Evolutionary conservation across 1,284 basidiomycete species (phyloP), one percentile per base, ranked within the genome.

Genomic region (Volvariella volvacea): DNA sequence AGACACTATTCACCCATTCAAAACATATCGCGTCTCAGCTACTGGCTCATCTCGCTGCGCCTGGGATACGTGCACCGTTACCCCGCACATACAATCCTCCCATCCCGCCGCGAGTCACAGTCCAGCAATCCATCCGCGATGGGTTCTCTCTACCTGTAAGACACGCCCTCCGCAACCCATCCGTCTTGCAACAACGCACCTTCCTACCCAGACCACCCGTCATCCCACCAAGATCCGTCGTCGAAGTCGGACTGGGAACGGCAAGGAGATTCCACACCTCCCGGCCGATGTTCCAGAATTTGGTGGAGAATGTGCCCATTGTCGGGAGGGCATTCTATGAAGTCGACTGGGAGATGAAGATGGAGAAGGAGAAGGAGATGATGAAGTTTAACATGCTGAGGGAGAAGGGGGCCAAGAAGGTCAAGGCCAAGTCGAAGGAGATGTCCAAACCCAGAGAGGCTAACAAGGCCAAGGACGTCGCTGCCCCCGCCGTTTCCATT

Each of bases 271-370:
- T 89, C 61, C 78, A 76, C 21, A 76, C 80, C 3, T 72, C 69
- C 4, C 74, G 83, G 1, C 82, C 85, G 2, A 71, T 88, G 43
- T 88, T 89, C 69, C 80, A 87, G 59, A 79, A 82, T 55, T 59
- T 89, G 21, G 76, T 76, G 1, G 76, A 89, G 58, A 89, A 89
- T 56, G 78, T 87, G 1, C 86, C 86, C 4, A 63, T 89, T 16
- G 70, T 76, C 0, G 76, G 72, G 8, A 74, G 86, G 28, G 76
- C 86, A 1, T 65, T 88, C 30, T 80, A 75, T 58, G 81, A 88
- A 59, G 77, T 75, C 0, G 83, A 87, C 57, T 77, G 76, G 71
- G 78, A 86, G 41, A 37, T 78, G 16, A 72, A 76, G 50, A 58
- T 64, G 54, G 64, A 62, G 44, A 67, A 75, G 59, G 70, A 76